Conservation (phyloP, 257 asterid species). For the Solanum habrochaites region DNA sequence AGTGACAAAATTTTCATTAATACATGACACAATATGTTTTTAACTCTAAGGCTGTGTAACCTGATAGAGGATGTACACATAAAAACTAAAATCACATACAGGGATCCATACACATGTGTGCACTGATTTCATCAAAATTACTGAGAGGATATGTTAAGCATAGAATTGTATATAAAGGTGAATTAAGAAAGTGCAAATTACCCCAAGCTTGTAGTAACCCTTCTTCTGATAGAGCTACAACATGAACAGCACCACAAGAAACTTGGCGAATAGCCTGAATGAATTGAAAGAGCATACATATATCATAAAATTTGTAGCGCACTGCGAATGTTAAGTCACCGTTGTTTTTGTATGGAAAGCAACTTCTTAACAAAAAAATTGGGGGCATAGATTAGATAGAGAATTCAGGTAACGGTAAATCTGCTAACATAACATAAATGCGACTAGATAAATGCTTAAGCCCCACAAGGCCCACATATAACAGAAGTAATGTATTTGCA, state of each 20-base stretch:
- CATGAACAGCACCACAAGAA: conserved; percentile 96
- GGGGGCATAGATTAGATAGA: background rate
- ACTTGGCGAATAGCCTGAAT: conserved; percentile 78
- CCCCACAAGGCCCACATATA: background rate
- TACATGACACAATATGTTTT: conserved; percentile 9
- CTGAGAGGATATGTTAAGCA: background rate
- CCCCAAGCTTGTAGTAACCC: conserved; percentile 96
- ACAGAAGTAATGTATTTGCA: background rate
- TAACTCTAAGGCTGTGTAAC: conserved; percentile 6
- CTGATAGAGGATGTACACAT: background rate
- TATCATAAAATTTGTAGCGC: background rate
- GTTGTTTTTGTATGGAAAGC: background rate
- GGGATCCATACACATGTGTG: background rate
- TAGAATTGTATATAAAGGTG: background rate
- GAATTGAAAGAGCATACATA: background rate
- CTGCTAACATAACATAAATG: background rate
- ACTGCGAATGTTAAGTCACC: background rate
- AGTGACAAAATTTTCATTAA: conserved; percentile 44
- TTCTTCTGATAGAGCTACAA: conserved; percentile 85
- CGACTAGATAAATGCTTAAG: background rate
- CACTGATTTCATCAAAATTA: background rate
- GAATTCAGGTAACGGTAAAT: background rate
- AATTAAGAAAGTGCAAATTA: conserved; percentile 10
- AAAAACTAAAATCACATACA: background rate
- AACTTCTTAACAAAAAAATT: background rate